Evolutionary conservation across 257 asterid species (phyloP), one percentile per base, ranked within the genome.

Genomic region (Petunia secreta): DNA sequence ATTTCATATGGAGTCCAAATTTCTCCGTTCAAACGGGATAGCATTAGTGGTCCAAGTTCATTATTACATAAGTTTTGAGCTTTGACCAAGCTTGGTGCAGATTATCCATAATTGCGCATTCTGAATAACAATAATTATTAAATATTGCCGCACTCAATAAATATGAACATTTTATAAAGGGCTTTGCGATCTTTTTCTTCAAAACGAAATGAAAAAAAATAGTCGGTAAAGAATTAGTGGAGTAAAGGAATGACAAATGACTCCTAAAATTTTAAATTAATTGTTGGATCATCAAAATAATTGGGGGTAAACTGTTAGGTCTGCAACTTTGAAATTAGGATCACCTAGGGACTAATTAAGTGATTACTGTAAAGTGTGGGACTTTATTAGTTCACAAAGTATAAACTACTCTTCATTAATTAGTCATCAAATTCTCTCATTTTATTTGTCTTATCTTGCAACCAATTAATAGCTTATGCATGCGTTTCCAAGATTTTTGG

Each of bases 71-170:
- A 16, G 25, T 46, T 48, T 48, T 71, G 77, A 16, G 25, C 25
- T 48, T 48, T 71, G 77, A 71, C 77, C 44, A 7, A 4, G 2
- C 77, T 71, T 71, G 60, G 25, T 71, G 58, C 58, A 34, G 60
- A 48, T 71, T 71, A 71, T 71, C 60, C 36, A 48, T 71, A 71
- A 71, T 48, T 71, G 37, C 34, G 60, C 77, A 48, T 48, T 48
- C 48, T 41, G 15, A 3, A 71, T 34, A 71, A 71, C 48, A 25
- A 25, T 3, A 71, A 34, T 2, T 46, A 50, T 10, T 25, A 71
- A 46, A 71, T 71, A 48, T 10, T 48, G 25, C 60, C 44, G 58
- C 60, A 48, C 77, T 71, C 43, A 53, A 71, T 48, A 71, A 25
- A 71, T 71, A 11, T 48, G 25, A 25, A 2, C n/a, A 10, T 48